Evolutionary conservation across 2,329 filamentous ascomycete species (phyloP).

Genomic region (Curvularia spicifera): DNA sequence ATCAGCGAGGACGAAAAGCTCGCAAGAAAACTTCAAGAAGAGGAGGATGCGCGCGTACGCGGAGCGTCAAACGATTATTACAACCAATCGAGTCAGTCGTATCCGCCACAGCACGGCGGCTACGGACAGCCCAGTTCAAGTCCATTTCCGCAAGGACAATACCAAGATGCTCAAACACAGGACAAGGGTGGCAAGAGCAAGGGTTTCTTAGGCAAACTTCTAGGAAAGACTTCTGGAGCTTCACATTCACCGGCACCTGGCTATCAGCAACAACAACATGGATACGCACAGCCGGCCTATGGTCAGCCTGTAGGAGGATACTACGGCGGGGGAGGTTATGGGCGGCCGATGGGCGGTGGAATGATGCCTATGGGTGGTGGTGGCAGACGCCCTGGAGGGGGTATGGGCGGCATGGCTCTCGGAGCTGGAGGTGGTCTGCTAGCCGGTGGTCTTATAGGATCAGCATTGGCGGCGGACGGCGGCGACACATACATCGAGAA

Average conservation of each 20-base stretch:
- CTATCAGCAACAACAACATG: slow-evolving; percentile 38
- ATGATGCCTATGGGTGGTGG: slow-evolving; percentile 22
- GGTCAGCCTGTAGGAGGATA: slow-evolving; percentile 11
- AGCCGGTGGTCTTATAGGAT: slow-evolving; percentile 74
- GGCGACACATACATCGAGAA: slow-evolving; percentile 31
- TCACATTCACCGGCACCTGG: slow-evolving; percentile 52
- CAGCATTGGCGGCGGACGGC: slow-evolving; percentile 62
- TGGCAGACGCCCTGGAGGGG: slow-evolving; percentile 54
- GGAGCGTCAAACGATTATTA: slow-evolving; percentile 55
- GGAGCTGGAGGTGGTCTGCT: slow-evolving; percentile 82
- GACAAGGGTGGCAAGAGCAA: slow-evolving; percentile 49
- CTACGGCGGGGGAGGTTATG: slow-evolving; percentile 36
- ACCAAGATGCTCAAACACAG: slow-evolving; percentile 20
- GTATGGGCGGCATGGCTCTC: slow-evolving; percentile 74
- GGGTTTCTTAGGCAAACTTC: slow-evolving; percentile 60
- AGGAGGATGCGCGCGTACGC: slow-evolving; percentile 71
- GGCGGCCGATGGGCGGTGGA: slow-evolving; percentile 54
- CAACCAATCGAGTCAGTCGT: slow-evolving; percentile 22
- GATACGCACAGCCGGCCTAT: slow-evolving; percentile 24
- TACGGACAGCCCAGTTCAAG: slow-evolving; percentile 38
- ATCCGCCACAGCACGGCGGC: slow-evolving; percentile 23
- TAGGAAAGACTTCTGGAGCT: slow-evolving; percentile 53
- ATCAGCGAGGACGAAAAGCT: slow-evolving; percentile 73
- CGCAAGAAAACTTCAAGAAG: slow-evolving; percentile 79
- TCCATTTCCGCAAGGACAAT: slow-evolving; percentile 19